A percentile compares a stretch with the other conserved stretches of the same genome.
phyloP scores from a whole-genome alignment of 2,329 filamentous ascomycete species.

The Apiospora rasikravindrae region DNA sequence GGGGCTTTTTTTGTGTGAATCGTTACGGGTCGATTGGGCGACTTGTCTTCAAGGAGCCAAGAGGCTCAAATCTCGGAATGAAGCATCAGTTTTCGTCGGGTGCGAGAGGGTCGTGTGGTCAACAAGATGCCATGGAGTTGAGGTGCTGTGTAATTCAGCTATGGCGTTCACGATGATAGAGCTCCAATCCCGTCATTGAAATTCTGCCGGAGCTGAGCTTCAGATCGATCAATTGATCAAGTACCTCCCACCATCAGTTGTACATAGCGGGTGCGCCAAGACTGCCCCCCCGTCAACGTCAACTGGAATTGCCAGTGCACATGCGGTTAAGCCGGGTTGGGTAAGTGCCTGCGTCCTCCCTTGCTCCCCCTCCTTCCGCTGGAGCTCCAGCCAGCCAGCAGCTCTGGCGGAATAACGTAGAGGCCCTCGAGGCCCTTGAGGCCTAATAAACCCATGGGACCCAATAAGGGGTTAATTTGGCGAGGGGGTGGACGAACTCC shows the following conservation, averaged over 20 bases:
- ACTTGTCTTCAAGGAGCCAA: slow-evolving; percentile 34
- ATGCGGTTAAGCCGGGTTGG: slow-evolving; percentile 3
- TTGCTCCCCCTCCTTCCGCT: slow-evolving; percentile 9
- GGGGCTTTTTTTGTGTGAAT: not conserved
- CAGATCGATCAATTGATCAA: not conserved
- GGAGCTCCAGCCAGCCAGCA: not conserved
- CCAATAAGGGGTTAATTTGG: slow-evolving; percentile 18
- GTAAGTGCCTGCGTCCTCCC: slow-evolving; percentile 4
- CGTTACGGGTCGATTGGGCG: not conserved
- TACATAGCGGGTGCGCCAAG: not conserved
- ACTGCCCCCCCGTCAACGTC: not conserved
- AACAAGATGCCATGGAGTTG: not conserved
- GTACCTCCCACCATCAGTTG: not conserved
- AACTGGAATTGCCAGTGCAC: not conserved
- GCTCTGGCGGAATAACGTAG: not conserved
- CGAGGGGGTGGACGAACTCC: not conserved
- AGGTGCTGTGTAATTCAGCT: not conserved
- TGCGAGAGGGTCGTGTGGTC: not conserved
- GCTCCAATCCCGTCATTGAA: slow-evolving; percentile 20
- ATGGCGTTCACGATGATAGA: slow-evolving; percentile 6
- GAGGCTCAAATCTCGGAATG: slow-evolving; percentile 36
- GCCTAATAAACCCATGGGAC: slow-evolving; percentile 7
- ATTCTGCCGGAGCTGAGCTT: slow-evolving; percentile 7
- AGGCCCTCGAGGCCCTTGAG: not conserved
- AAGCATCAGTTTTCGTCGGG: slow-evolving; percentile 34